Evolutionary conservation across 2,329 filamentous ascomycete species (phyloP).

Genomic region (Cytospora schulzeri): DNA sequence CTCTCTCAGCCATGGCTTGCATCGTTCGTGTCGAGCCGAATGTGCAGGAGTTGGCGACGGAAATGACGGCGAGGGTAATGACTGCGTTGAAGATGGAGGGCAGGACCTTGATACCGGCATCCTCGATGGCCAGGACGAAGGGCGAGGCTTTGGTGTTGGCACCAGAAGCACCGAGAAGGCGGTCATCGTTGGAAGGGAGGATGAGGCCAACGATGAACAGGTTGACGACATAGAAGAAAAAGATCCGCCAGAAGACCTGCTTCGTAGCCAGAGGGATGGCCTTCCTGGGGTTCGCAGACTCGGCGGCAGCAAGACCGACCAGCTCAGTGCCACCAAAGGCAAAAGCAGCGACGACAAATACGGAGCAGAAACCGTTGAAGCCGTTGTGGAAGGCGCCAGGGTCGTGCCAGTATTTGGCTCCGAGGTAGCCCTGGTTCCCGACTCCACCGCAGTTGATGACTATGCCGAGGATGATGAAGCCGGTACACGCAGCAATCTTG

Average conservation of each 20-base stretch:
- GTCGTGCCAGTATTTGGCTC: constrained; percentile 61
- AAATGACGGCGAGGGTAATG: constrained; percentile 54
- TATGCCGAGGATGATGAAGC: constrained; percentile 67
- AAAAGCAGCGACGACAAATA: constrained; percentile 56
- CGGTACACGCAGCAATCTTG: constrained; percentile 60
- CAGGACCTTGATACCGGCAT: constrained; percentile 52
- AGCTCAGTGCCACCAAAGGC: constrained; percentile 56
- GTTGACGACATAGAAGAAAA: constrained; percentile 54
- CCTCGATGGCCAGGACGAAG: constrained; percentile 54
- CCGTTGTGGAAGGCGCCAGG: constrained; percentile 56
- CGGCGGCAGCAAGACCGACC: constrained; percentile 54
- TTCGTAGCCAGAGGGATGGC: constrained; percentile 54
- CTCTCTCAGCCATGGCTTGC: constrained; percentile 50
- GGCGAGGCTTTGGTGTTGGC: constrained; percentile 50
- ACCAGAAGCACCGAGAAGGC: constrained; percentile 42
- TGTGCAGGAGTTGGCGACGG: constrained; percentile 54
- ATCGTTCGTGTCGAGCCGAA: constrained; percentile 55
- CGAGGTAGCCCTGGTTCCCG: constrained; percentile 59
- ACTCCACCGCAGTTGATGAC: constrained; percentile 61
- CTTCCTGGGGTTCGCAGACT: constrained; percentile 50
- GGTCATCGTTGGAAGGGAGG: constrained; percentile 44
- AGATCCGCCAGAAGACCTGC: constrained; percentile 58
- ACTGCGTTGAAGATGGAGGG: constrained; percentile 58
- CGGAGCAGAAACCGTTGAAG: constrained; percentile 53
- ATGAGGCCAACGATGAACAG: constrained; percentile 56